Base-by-base conservation (phyloP, 2,329 filamentous ascomycete species). In the Aspergillus sp. region DNA sequence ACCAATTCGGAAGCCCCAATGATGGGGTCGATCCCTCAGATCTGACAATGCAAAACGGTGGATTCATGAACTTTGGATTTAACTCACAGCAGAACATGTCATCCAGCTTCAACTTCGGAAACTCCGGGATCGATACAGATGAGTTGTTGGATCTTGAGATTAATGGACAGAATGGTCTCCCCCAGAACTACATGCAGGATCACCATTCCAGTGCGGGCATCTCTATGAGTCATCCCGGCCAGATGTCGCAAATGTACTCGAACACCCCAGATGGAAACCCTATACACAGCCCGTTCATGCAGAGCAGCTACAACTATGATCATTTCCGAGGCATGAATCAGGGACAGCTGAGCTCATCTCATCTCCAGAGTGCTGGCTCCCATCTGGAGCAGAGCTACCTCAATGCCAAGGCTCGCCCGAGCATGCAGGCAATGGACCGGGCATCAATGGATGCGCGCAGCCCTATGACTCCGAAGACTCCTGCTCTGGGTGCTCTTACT, bases 201-300 rank as follows among this genome's bases (percentile, higher is more conserved):
- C 88, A 89, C 61, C 83, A 80, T 54, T 83, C 82, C 62, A 73
- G 81, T 61, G 79, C 82, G 46, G 77, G 77, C 25, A 78, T 83
- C 38, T 76, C 90, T 43, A 85, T 87, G 62, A 85, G 89, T 69
- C 88, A 91, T 66, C 86, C 88, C 63, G 81, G 85, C 52, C 88
- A 90, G 61, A 88, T 92, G 72, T 90, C 76, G 15, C 76, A 91
- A 72, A 87, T 92, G 64, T 98, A 91, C 77, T 97, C 94, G 22
- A 92, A 91, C 75, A 97, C 93, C 2, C 93, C 94, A 3, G 94
- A 98, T 64, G 92, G 92, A 56, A 90, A 92, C 57, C 93, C 94
- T 6, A 94, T 97, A 63, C 91, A 96, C 72, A 97, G 93, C 71
- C 94, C 94, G 0, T 97, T 93, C 72, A 85, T 91, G 47, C 87